Evolutionary conservation across 2,329 filamentous ascomycete species (phyloP).

Genomic region (Annulohypoxylon truncatum): DNA sequence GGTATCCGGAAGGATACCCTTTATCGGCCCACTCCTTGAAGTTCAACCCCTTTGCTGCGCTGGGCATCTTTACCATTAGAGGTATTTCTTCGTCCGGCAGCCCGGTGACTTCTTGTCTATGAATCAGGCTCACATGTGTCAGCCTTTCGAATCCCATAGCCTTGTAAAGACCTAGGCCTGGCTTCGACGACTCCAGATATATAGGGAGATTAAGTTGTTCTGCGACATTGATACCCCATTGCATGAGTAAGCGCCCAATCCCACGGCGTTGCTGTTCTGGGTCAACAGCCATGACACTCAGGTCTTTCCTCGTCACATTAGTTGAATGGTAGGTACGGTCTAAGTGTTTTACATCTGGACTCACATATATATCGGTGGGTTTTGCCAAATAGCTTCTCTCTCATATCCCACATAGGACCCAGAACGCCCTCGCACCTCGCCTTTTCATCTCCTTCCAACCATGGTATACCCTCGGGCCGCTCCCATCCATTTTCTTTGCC

Average conservation of each 20-base stretch:
- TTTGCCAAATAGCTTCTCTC: constrained; percentile 44
- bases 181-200: constrained; percentile 41
- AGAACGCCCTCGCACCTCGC: constrained; percentile 40
- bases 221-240: constrained; percentile 42
- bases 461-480: constrained; percentile 38
- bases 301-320: constrained; percentile 37
- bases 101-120: constrained; percentile 41
- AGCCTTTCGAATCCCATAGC: constrained; percentile 39
- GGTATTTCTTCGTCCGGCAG: constrained; percentile 39
- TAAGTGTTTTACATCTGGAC: constrained; percentile 8
- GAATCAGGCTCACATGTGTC: constrained; percentile 38
- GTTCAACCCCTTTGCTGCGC: constrained; percentile 34
- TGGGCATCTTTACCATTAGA: constrained; percentile 46
- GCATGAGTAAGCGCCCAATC: constrained; percentile 39
- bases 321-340: not conserved
- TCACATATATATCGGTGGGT: constrained; percentile 41
- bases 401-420: constrained; percentile 40
- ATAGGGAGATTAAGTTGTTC: constrained; percentile 43
- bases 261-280: constrained; percentile 43
- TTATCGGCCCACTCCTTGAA: constrained; percentile 42
- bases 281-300: constrained; percentile 43
- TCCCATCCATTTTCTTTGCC: constrained; percentile 40
- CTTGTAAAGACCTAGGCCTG: constrained; percentile 38
- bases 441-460: constrained; percentile 41
- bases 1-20: constrained; percentile 34